Percentiles rank a stretch among this genome's conserved stretches.
These are phyloP conservation scores for Coemansia sp. DNA, from an alignment of 371 early-diverging fungal genomes.

Conservation along the genomic window DNA sequence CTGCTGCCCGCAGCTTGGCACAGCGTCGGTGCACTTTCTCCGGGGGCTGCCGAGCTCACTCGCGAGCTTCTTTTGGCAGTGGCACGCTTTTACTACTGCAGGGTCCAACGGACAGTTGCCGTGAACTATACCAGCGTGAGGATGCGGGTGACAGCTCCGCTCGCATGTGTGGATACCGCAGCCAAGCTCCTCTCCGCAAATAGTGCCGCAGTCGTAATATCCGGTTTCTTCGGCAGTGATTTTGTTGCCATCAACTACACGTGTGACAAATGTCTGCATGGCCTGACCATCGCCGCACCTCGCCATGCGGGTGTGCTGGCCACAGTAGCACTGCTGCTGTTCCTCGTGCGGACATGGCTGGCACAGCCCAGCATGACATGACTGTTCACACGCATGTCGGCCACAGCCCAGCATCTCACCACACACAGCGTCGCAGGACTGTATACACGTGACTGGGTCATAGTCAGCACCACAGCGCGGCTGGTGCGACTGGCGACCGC, in stretches of 20 bases:
- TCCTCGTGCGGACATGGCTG: constrained; percentile 61
- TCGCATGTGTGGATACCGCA: constrained; percentile 81
- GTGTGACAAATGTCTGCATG: constrained; percentile 5
- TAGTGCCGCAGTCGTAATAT: constrained; percentile 61
- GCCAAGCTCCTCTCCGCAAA: constrained; percentile 59
- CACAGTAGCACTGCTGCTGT: constrained; percentile 71
- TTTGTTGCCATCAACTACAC: constrained; percentile 3
- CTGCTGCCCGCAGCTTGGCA: constrained; percentile 69
- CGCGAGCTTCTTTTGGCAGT: constrained; percentile 71
- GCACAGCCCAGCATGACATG: constrained; percentile 72
- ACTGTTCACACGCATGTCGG: constrained; percentile 62
- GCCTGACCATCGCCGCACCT: constrained; percentile 62
- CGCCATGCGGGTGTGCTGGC: constrained; percentile 57
- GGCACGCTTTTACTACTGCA: constrained; percentile 62
- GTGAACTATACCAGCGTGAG: constrained; percentile 38
- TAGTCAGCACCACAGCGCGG: constrained; percentile 68
- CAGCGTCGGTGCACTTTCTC: constrained; percentile 67
- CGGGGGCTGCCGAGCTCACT: constrained; percentile 52
- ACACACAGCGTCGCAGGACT: constrained; percentile 67
- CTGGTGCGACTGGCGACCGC: constrained; percentile 69
- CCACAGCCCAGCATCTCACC: constrained; percentile 71
- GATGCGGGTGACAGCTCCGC: constrained; percentile 68
- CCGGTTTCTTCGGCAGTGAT: constrained; percentile 45
- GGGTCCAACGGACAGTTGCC: constrained; percentile 75
- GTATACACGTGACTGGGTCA: constrained; percentile 53